phyloP scores from a whole-genome alignment of 495 filamentous ascomycete genomes.

The Xylaria curta region DNA sequence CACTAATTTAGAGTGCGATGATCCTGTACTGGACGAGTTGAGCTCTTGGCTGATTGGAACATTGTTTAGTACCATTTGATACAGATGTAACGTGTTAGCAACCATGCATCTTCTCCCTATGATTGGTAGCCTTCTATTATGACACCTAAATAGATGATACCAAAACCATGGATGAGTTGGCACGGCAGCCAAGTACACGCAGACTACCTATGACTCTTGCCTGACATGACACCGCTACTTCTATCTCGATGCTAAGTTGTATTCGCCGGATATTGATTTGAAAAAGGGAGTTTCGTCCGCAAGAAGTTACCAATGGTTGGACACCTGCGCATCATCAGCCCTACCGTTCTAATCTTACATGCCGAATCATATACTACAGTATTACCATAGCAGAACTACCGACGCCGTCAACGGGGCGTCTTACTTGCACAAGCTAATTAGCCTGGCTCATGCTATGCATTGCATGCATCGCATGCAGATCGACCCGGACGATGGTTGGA shows the following conservation, averaged over 20 bases:
- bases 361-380: background rate
- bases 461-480: slow-evolving; percentile 3
- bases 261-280: background rate
- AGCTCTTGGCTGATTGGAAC: background rate
- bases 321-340: slow-evolving; percentile 17
- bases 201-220: background rate
- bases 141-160: background rate
- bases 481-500: slow-evolving; percentile 8
- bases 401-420: background rate
- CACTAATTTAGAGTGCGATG: background rate
- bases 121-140: slow-evolving; percentile 12
- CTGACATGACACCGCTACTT: background rate
- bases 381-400: background rate
- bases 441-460: background rate
- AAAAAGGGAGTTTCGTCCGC: background rate
- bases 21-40: background rate
- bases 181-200: background rate
- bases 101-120: background rate
- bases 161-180: background rate
- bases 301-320: background rate
- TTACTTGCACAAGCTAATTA: background rate
- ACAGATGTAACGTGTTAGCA: slow-evolving; percentile 10
- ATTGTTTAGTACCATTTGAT: background rate
- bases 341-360: background rate
- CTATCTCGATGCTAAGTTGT: background rate